Evolutionary conservation across 257 asterid species (phyloP).

Genomic region (Verbena officinalis): DNA sequence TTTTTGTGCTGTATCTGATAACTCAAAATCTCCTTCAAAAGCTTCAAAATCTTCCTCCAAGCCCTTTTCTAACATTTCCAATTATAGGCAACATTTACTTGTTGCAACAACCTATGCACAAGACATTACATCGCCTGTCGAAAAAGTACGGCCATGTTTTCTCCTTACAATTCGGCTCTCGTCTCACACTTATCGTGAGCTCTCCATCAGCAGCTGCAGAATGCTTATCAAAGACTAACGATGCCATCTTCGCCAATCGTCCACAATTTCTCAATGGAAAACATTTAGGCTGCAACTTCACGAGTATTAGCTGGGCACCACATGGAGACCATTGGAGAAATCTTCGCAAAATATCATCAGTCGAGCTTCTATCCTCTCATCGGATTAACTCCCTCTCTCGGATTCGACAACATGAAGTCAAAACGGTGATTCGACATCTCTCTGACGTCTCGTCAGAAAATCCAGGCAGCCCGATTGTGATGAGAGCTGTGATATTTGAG

Average conservation of each 20-base stretch:
- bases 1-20: neutral
- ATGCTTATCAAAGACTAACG: constrained; percentile 43
- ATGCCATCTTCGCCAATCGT: constrained; percentile 43
- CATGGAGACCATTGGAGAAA: constrained; percentile 60
- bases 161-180: constrained; percentile 39
- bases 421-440: neutral
- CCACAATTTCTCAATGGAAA: constrained; percentile 41
- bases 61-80: constrained; percentile 40
- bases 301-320: constrained; percentile 39
- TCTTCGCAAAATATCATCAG: constrained; percentile 33
- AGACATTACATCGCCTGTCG: constrained; percentile 32
- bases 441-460: neutral
- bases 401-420: constrained; percentile 6
- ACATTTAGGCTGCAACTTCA: constrained; percentile 42
- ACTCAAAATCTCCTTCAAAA: constrained; percentile 12
- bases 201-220: constrained; percentile 42
- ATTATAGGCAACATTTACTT: constrained; percentile 45
- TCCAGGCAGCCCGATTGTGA: neutral
- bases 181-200: constrained; percentile 36
- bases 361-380: constrained; percentile 37
- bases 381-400: constrained; percentile 28
- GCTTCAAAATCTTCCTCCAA: constrained; percentile 44
- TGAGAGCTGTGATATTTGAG: constrained; percentile 4
- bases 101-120: constrained; percentile 40
- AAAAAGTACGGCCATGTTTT: constrained; percentile 34